Conservation (phyloP, 257 asterid genomes). For the Solanum sejunctum region DNA sequence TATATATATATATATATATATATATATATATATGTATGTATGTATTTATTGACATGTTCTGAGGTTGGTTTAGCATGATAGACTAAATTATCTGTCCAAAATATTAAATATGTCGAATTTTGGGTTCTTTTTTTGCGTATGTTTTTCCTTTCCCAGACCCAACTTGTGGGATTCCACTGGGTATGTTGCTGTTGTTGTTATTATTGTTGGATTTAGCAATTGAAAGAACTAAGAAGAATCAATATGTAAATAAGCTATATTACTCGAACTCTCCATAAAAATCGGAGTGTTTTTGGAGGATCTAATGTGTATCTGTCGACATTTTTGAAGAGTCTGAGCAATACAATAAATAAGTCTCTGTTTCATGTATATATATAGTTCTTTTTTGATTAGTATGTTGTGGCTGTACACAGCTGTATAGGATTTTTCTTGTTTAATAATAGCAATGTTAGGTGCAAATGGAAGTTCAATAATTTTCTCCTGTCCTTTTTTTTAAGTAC, state of each 20-base stretch:
- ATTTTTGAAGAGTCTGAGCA: not conserved
- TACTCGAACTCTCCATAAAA: not conserved
- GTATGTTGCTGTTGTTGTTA: too few species aligned
- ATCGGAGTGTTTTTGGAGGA: not conserved
- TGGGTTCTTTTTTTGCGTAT: not conserved
- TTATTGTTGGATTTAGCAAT: not conserved
- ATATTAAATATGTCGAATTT: not conserved
- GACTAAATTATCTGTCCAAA: not conserved
- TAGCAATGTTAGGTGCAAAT: not conserved
- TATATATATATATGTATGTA: not conserved
- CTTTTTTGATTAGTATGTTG: not conserved
- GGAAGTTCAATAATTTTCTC: not conserved
- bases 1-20: not conserved
- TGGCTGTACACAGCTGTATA: not conserved
- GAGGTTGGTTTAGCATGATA: not conserved
- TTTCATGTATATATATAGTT: not conserved
- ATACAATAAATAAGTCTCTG: not conserved
- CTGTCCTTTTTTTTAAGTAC: not conserved
- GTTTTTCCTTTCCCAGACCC: too few species aligned
- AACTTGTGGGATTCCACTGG: too few species aligned
- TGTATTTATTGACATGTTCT: constrained; percentile 1
- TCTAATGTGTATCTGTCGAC: accelerated
- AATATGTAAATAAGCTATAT: not conserved
- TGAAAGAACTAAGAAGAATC: not conserved
- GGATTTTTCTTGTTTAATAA: not conserved